These are phyloP conservation scores for Chloris gayana DNA, from an alignment of 176 grass and related monocot species.

Conservation along the genomic window DNA sequence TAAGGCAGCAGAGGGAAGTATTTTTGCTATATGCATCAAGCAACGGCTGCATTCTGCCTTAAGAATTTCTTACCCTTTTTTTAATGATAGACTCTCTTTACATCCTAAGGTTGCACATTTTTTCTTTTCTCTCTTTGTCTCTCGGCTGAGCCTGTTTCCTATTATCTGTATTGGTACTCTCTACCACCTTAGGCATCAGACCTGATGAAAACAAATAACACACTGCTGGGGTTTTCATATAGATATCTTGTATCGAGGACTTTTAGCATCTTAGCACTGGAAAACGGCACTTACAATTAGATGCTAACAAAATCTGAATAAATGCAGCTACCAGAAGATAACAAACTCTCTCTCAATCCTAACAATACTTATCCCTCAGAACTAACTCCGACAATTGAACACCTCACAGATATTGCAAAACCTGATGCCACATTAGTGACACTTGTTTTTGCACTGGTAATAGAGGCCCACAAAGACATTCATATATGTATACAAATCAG, in stretches of 20 bases:
- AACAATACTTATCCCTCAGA: neutral
- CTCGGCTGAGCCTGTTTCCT: neutral
- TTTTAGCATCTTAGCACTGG: neutral
- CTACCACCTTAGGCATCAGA: neutral
- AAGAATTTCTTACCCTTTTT: neutral
- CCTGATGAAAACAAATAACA: conserved; percentile 9
- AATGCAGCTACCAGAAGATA: neutral
- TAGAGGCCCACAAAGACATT: neutral
- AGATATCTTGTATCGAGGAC: neutral
- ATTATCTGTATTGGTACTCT: neutral
- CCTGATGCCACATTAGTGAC: neutral
- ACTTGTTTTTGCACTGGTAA: neutral
- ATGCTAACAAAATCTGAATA: neutral
- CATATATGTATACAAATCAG: neutral
- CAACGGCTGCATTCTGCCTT: neutral
- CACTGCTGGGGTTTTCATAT: neutral
- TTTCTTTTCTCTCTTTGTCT: neutral
- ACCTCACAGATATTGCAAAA: neutral
- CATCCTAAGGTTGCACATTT: neutral
- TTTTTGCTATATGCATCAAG: neutral
- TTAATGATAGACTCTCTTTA: neutral
- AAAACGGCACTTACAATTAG: neutral
- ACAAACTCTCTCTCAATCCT: neutral
- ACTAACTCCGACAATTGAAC: neutral
- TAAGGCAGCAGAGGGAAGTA: conserved; percentile 19